These are phyloP conservation scores for Diaporthe ampelina DNA, from an alignment of 2,329 filamentous ascomycete species.

Conservation along the genomic window DNA sequence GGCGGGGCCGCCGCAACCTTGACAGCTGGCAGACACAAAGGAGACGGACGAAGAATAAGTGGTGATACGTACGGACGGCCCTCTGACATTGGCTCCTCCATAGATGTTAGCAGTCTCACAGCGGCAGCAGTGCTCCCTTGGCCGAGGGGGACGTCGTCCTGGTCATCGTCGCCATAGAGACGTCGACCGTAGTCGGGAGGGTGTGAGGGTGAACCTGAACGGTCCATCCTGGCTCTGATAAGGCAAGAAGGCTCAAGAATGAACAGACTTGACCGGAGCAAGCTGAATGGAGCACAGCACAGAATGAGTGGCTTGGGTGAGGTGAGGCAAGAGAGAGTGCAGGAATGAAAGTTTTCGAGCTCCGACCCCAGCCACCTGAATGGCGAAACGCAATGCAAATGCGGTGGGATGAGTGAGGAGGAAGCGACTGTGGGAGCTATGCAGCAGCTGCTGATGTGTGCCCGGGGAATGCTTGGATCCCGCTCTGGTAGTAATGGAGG, in stretches of 20 bases:
- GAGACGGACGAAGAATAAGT: slow-evolving; percentile 45
- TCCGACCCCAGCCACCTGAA: slow-evolving; percentile 25
- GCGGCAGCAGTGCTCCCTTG: slow-evolving; percentile 63
- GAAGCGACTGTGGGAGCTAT: slow-evolving; percentile 18
- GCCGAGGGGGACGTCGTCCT: slow-evolving; percentile 61
- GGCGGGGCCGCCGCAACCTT: slow-evolving; percentile 46
- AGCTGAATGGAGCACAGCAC: slow-evolving; percentile 15
- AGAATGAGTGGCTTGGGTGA: slow-evolving; percentile 32
- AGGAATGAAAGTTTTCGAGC: slow-evolving; percentile 26
- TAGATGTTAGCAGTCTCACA: slow-evolving; percentile 73
- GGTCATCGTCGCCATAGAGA: slow-evolving; percentile 67
- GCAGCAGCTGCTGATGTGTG: slow-evolving; percentile 15
- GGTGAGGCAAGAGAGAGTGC: slow-evolving; percentile 15
- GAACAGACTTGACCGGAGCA: neutral
- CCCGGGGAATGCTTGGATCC: slow-evolving; percentile 23
- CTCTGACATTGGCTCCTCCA: slow-evolving; percentile 67
- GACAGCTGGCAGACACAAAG: slow-evolving; percentile 46
- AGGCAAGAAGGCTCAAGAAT: slow-evolving; percentile 5
- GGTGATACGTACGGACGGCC: slow-evolving; percentile 68
- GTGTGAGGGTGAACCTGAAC: slow-evolving; percentile 63
- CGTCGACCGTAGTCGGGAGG: slow-evolving; percentile 72
- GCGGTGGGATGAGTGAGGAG: slow-evolving; percentile 1
- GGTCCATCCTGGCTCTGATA: slow-evolving; percentile 59
- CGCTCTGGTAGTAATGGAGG: slow-evolving; percentile 23
- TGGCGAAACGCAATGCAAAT: slow-evolving; percentile 20